Evolutionary conservation across 2,329 filamentous ascomycete genomes (phyloP), one percentile per base, ranked within the genome.

Genomic region (Colletotrichum eremochloae): DNA sequence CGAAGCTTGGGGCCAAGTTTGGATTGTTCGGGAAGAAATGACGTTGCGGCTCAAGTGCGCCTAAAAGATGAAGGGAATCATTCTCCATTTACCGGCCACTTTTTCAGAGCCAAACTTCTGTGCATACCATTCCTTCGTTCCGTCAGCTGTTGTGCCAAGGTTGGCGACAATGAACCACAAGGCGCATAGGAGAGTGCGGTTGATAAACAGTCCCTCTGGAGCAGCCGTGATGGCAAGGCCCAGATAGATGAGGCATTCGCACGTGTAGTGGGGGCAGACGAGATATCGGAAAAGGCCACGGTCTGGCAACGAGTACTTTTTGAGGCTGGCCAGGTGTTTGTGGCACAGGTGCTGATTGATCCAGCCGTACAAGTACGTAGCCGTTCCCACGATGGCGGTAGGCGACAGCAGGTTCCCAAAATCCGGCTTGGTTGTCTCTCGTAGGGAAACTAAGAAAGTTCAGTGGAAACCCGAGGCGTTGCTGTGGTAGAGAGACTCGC

Each of bases 241-340:
- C 29, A 95, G 79, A 80, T 99, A 98, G 71, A 98, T 90, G 52
- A 93, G 80, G 79, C 94, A 95, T 83, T 98, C 96, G 78, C 92
- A 94, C 4, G 93, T 93, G 81, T 98, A 99, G 82, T 99, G 96
- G 24, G 96, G 95, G 76, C 93, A 97, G 50, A 98, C 83, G 31
- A 97, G 81, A 69, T 86, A 85, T 56, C 85, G 85, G 81, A 98
- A 99, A 69, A 93, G 83, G 3, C 92, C 91, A 72, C 92, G 87
- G 2, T 87, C 84, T 0, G 96, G 96, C 33, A 98, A 86, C 14
- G 93, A 93, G 82, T 99, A 98, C 79, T 95, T 96, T 79, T 90
- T 89, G 72, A 96, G 83, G 50, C 88, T 87, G 53, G 91, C 90
- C 29, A 96, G 87, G 76, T 95, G 86, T 67, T 83, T 83, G 79